Base-by-base conservation (phyloP, 805 yeast genomes). In the Nakazawaea molendinolei region DNA sequence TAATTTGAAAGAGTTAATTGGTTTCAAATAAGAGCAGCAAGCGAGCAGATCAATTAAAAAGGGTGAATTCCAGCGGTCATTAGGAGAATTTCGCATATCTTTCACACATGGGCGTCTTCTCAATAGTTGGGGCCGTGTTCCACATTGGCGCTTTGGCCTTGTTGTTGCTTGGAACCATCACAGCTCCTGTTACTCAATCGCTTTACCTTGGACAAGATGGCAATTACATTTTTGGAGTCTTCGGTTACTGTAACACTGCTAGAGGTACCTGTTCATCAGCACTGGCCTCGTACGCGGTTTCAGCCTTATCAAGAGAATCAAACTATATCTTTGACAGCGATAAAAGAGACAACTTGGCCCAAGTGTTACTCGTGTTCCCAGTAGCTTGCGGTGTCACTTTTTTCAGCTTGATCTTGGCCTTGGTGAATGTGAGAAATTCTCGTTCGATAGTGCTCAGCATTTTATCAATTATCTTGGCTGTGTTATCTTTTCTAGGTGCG, bases 321-420 rank as follows among this genome's bases (percentile, higher is more conserved):
- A 62, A 63, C 45, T 79, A 87, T 85, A 50, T 61, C 26, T 56
- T 79, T 58, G 57, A 58, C 28, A 41, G 47, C 9, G 42, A 42
- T 23, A 65, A 74, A 1, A 63, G 90, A 50, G 62, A 68, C 39
- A 61, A 65, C 1, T 55, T 84, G 34, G 72, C 75, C 2, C 65
- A 72, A 42, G 61, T 74, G 16, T 58, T 83, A 31, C 65, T 84
- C 20, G 61, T 79, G 22, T 63, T 71, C 9, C 92, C 92, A 1
- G 63, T 82, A 21, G 79, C 87, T 16, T 77, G 79, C 9, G 84
- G 80, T 5, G 48, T 83, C 29, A 72, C 75, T 9, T 65, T 82
- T 28, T 31, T 74, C 9, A 53, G 74, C 1, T 46, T 67, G 19
- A 7, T 70, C 3, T 45, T 66, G 21, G 61, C 63, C 8, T 18